Conservation (phyloP, 495 filamentous ascomycete genomes). For the Mycothermus thermophilus region DNA sequence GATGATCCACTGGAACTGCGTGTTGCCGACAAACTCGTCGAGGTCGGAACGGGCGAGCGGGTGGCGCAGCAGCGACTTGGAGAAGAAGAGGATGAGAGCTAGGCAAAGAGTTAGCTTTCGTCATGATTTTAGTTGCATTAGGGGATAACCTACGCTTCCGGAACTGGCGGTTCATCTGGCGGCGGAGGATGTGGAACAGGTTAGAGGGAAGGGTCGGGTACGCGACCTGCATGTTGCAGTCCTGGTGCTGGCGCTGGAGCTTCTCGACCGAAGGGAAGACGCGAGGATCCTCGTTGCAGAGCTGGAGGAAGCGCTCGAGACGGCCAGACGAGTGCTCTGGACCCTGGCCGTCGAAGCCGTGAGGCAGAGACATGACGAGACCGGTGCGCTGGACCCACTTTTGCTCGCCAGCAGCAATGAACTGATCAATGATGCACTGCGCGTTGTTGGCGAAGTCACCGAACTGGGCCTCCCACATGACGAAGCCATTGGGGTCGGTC, state of each 20-base stretch:
- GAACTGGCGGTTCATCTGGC: constrained; percentile 98
- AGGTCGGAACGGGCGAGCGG: constrained; percentile 77
- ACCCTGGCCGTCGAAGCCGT: constrained; percentile 96
- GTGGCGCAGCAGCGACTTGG: constrained; percentile 84
- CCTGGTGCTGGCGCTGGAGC: constrained; percentile 94
- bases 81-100: constrained; percentile 96
- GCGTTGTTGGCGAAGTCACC: constrained; percentile 99
- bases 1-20: constrained; percentile 94
- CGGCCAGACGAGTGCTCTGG: constrained; percentile 96
- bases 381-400: constrained; percentile 98
- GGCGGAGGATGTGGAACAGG: constrained; percentile 86
- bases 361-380: constrained; percentile 83
- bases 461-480: constrained; percentile 99
- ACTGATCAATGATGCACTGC: constrained; percentile 97
- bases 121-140: neutral
- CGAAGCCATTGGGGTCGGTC: constrained; percentile 87
- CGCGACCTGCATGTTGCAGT: constrained; percentile 98
- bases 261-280: constrained; percentile 76
- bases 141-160: constrained; percentile 66
- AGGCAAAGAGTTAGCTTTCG: constrained; percentile 24
- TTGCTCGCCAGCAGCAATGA: constrained; percentile 89
- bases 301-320: constrained; percentile 93
- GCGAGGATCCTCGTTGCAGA: constrained; percentile 95
- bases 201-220: constrained; percentile 90
- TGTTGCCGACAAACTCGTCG: constrained; percentile 77